Conservation (phyloP, 768 basidiomycete genomes). For the Jaapia argillacea region DNA sequence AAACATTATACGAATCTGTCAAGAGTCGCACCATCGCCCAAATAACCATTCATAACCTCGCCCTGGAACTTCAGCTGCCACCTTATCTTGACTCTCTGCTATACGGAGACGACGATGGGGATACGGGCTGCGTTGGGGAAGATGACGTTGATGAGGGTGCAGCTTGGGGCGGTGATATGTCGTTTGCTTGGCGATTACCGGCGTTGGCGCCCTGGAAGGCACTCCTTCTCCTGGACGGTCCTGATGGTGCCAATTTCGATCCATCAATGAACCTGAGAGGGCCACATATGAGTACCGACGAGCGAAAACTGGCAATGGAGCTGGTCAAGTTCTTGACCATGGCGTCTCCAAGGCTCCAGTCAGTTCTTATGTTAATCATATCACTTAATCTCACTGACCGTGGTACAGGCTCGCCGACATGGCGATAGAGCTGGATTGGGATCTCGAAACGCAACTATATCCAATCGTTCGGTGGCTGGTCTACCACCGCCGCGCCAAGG, state of each 20-base stretch:
- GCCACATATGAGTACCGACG: conserved; percentile 52
- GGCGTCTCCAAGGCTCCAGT: conserved; percentile 71
- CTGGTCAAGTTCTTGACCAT: conserved; percentile 68
- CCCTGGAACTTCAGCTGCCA: conserved; percentile 81
- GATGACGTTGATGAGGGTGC: conserved; percentile 42
- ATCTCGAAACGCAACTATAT: conserved; percentile 73
- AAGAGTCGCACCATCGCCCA: conserved; percentile 70
- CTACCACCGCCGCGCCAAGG: conserved; percentile 79
- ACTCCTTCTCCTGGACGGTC: conserved; percentile 61
- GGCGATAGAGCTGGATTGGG: conserved; percentile 74
- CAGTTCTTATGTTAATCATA: conserved; percentile 19
- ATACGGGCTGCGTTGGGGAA: conserved; percentile 37
- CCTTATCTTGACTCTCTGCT: conserved; percentile 67
- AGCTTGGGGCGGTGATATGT: conserved; percentile 60
- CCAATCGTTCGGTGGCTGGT: conserved; percentile 91
- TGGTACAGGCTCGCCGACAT: conserved; percentile 60
- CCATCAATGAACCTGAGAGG: conserved; percentile 50
- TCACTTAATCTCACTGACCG: neutral
- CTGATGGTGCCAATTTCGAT: conserved; percentile 40
- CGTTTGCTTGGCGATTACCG: conserved; percentile 65
- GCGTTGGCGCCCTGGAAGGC: conserved; percentile 88
- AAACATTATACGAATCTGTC: conserved; percentile 68
- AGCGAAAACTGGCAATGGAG: conserved; percentile 58
- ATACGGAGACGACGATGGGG: conserved; percentile 51
- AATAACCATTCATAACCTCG: conserved; percentile 67